Evolutionary conservation across 2,329 filamentous ascomycete genomes (phyloP).

Genomic region (Alternaria hordeiaustralica): DNA sequence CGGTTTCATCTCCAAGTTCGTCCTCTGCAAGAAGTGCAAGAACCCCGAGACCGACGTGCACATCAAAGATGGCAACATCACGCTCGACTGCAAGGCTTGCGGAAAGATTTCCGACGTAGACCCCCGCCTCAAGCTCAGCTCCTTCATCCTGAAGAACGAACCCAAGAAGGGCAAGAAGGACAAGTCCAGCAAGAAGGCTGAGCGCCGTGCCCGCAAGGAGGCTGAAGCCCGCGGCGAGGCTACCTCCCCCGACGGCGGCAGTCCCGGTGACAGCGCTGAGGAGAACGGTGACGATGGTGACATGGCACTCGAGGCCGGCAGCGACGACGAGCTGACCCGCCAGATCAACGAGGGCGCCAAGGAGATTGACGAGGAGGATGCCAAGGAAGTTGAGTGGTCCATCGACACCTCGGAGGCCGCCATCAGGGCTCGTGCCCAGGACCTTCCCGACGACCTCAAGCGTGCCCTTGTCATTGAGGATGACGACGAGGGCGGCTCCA

Average conservation of each 20-base stretch:
- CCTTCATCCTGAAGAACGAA: slow-evolving; percentile 96
- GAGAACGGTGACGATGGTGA: slow-evolving; percentile 71
- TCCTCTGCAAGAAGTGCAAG: slow-evolving; percentile 99
- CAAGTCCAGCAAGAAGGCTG: slow-evolving; percentile 90
- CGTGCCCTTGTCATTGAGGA: slow-evolving; percentile 85
- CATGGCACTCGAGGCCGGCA: slow-evolving; percentile 72
- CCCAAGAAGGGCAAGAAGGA: slow-evolving; percentile 95
- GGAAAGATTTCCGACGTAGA: slow-evolving; percentile 93
- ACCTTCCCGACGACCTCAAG: slow-evolving; percentile 94
- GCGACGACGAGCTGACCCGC: slow-evolving; percentile 90
- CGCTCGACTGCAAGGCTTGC: slow-evolving; percentile 98
- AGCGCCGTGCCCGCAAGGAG: slow-evolving; percentile 83
- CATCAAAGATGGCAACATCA: slow-evolving; percentile 91
- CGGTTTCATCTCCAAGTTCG: slow-evolving; percentile 97
- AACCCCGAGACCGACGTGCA: slow-evolving; percentile 97
- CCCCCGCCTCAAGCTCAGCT: slow-evolving; percentile 90
- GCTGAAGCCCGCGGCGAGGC: slow-evolving; percentile 64
- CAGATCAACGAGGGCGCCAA: slow-evolving; percentile 71
- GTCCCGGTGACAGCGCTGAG: slow-evolving; percentile 71
- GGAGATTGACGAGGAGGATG: slow-evolving; percentile 74
- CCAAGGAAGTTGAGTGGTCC: slow-evolving; percentile 90
- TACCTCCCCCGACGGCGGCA: slow-evolving; percentile 61
- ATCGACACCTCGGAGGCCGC: slow-evolving; percentile 96
- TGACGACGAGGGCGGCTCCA: slow-evolving; percentile 78
- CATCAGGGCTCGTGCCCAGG: slow-evolving; percentile 90